phyloP scores from a whole-genome alignment of 2,329 filamentous ascomycete species.

The Fusarium pseudocircinatum region DNA sequence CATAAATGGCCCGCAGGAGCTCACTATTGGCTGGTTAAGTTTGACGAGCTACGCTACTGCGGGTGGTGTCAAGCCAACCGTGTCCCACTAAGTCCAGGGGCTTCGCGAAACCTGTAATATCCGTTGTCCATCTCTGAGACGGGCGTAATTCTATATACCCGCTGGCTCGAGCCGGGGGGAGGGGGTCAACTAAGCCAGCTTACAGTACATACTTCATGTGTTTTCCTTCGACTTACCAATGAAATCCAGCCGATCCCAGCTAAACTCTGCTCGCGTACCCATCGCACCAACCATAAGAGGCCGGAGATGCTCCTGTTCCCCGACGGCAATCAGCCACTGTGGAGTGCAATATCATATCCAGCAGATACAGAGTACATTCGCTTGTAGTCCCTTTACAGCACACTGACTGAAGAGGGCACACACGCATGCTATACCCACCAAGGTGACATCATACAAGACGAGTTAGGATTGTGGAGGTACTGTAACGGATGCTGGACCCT shows the following conservation, averaged over 20 bases:
- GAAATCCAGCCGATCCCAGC: no score
- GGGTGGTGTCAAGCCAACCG: neutral
- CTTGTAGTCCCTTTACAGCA: no score
- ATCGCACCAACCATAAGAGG: no score
- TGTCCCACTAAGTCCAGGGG: neutral
- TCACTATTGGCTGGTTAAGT: no score
- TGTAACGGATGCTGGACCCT: neutral
- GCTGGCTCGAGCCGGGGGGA: no score
- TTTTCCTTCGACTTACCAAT: neutral
- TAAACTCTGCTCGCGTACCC: no score
- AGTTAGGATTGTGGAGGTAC: neutral
- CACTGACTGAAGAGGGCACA: neutral
- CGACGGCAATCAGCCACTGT: neutral
- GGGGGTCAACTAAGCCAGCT: no score
- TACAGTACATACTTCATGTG: no score
- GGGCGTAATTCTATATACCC: no score
- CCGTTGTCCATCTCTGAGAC: neutral
- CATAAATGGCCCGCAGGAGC: neutral
- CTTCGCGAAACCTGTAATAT: neutral
- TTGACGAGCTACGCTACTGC: no score
- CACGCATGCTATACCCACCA: accelerated
- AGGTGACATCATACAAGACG: neutral
- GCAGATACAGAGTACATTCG: no score
- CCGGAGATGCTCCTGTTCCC: no score
- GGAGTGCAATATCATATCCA: neutral